Conservation (phyloP, 805 yeast genomes). For the Brettanomyces naardenensis region DNA sequence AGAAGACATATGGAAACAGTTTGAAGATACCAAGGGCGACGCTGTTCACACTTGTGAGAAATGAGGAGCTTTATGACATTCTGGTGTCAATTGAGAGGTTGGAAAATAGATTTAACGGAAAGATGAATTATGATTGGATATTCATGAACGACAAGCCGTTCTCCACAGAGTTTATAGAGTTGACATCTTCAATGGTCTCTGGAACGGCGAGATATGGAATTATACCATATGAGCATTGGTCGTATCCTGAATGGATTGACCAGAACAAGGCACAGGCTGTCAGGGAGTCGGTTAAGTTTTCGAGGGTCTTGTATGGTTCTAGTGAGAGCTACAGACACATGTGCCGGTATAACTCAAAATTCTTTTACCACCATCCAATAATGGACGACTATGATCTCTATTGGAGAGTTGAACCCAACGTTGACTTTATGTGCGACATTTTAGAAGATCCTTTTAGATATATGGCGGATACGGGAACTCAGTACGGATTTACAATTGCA, state of each 20-base stretch:
- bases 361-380: conserved; percentile 47
- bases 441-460: conserved; percentile 47
- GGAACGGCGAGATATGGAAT: conserved; percentile 39
- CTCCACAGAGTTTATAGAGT: conserved; percentile 30
- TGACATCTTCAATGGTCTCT: conserved; percentile 31
- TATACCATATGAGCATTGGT: conserved; percentile 45
- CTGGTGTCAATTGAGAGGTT: conserved; percentile 32
- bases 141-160: conserved; percentile 45
- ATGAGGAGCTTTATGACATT: conserved; percentile 32
- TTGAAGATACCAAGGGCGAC: conserved; percentile 40
- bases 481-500: conserved; percentile 46
- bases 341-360: conserved; percentile 45
- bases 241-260: conserved; percentile 42
- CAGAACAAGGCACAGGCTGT: conserved; percentile 29
- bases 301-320: conserved; percentile 50
- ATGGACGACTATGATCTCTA: conserved; percentile 47
- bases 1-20: conserved; percentile 6
- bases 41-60: conserved; percentile 41
- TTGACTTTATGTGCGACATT: conserved; percentile 44
- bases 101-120: conserved; percentile 32
- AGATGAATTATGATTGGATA: conserved; percentile 35
- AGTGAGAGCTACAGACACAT: conserved; percentile 67
- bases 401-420: conserved; percentile 56
- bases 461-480: conserved; percentile 42
- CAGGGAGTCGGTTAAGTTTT: conserved; percentile 26